Evolutionary conservation across 2,329 filamentous ascomycete genomes (phyloP).

Genomic region (Neocucurbitaria cava): DNA sequence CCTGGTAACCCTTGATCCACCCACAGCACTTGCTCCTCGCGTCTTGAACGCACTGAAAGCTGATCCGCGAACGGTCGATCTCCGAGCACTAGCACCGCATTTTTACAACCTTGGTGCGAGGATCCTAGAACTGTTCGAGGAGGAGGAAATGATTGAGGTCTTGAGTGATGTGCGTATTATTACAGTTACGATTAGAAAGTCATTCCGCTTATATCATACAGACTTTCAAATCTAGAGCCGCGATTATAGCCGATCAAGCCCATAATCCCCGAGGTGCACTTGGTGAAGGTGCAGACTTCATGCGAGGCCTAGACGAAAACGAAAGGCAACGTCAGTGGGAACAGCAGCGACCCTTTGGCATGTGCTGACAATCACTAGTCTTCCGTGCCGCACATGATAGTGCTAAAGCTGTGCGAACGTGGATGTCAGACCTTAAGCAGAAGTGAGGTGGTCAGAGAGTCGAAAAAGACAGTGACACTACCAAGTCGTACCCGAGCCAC

Average conservation of each 20-base stretch:
- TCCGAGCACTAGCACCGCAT: conserved; percentile 82
- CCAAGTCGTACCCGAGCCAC: not conserved
- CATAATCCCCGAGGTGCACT: conserved; percentile 78
- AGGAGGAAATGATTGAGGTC: conserved; percentile 77
- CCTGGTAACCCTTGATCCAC: conserved; percentile 77
- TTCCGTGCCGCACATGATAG: conserved; percentile 59
- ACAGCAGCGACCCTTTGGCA: not conserved
- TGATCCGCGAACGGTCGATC: conserved; percentile 82
- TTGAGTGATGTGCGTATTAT: conserved; percentile 51
- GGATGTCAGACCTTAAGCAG: conserved; percentile 53
- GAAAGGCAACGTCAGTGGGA: conserved; percentile 69
- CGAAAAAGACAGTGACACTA: not conserved
- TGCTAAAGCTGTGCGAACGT: conserved; percentile 53
- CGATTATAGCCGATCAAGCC: conserved; percentile 86
- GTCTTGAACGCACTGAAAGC: conserved; percentile 91
- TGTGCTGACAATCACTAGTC: conserved; percentile 42
- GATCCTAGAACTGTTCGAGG: conserved; percentile 90
- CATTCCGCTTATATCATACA: conserved; percentile 35
- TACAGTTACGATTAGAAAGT: not conserved
- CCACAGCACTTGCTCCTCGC: conserved; percentile 75
- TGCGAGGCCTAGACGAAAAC: conserved; percentile 87
- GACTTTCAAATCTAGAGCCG: conserved; percentile 82
- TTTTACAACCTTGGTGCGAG: conserved; percentile 87
- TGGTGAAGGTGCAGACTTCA: conserved; percentile 76
- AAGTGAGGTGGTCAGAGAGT: conserved; percentile 26